Conservation (phyloP, 345 rosid species). For the Hibiscus mutabilis region DNA sequence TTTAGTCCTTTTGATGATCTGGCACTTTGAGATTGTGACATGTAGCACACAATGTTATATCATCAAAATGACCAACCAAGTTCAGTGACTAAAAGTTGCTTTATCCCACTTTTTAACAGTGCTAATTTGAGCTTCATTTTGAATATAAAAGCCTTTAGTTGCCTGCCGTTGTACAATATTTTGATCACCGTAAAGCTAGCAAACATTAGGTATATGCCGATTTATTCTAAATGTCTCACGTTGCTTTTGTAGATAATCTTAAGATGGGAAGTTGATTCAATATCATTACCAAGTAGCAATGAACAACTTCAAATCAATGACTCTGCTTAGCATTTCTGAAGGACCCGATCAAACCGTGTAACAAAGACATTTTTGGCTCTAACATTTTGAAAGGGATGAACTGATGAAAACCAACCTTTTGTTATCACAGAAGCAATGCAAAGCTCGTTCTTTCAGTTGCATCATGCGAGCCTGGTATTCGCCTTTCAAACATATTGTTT, state of each 20-base stretch:
- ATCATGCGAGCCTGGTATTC: not conserved
- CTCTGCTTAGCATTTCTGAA: not conserved
- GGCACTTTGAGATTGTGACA: too few relatives aligned
- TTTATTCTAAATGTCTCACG: not conserved
- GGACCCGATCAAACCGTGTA: not conserved
- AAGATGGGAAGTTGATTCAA: not conserved
- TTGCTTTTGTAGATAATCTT: constrained; percentile 1
- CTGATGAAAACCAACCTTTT: too few relatives aligned
- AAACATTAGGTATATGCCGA: not conserved
- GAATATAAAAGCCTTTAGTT: not conserved
- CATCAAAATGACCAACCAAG: too few relatives aligned
- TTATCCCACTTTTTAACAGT: not conserved
- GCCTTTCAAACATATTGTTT: not conserved
- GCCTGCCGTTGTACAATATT: not conserved
- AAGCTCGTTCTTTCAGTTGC: not conserved
- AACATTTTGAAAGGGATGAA: too few relatives aligned
- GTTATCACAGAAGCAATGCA: not conserved
- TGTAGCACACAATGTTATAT: too few relatives aligned
- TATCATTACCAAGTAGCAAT: not conserved
- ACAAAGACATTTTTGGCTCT: not conserved
- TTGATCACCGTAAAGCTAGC: not conserved
- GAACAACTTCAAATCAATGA: not conserved
- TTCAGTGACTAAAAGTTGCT: too few relatives aligned
- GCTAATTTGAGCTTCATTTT: not conserved
- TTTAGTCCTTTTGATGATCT: too few relatives aligned